Conservation (phyloP, 2,329 filamentous ascomycete genomes). For the Cladosporium sp. region DNA sequence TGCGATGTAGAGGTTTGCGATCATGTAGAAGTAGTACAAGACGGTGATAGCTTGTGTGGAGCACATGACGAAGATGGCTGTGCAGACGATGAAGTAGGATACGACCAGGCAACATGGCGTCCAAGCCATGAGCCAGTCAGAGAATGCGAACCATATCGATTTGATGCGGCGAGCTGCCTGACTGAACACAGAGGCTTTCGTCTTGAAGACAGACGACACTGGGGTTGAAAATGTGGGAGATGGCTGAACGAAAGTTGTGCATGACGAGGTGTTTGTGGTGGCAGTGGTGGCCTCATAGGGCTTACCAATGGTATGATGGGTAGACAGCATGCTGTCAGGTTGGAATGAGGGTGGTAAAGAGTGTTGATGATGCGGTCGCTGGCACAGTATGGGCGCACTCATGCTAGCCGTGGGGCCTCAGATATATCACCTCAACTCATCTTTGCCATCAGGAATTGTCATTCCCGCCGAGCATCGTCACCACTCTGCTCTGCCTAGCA, state of each 20-base stretch:
- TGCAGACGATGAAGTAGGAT: slow-evolving; percentile 29
- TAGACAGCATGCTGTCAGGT: not conserved
- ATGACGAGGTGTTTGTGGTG: not conserved
- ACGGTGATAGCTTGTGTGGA: slow-evolving; percentile 25
- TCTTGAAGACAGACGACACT: not conserved
- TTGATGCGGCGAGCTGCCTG: slow-evolving; percentile 8
- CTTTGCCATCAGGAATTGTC: too few species aligned
- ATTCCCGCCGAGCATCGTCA: too few species aligned
- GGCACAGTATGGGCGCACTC: too few species aligned
- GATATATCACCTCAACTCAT: too few species aligned
- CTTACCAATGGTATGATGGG: too few species aligned
- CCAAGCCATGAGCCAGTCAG: slow-evolving; percentile 29
- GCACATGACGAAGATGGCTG: slow-evolving; percentile 28
- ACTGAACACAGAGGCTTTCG: not conserved
- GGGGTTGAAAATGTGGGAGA: not conserved
- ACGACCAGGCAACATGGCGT: slow-evolving; percentile 28
- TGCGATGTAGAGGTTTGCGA: slow-evolving; percentile 30
- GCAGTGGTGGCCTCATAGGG: not conserved
- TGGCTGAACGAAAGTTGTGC: not conserved
- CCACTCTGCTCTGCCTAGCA: too few species aligned
- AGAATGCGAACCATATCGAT: slow-evolving; percentile 19
- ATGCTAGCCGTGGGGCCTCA: too few species aligned
- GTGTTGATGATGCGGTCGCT: not conserved
- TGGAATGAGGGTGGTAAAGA: not conserved
- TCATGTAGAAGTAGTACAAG: slow-evolving; percentile 33